Evolutionary conservation across 345 rosid species (phyloP).

Genomic region (Sisymbrium irio): DNA sequence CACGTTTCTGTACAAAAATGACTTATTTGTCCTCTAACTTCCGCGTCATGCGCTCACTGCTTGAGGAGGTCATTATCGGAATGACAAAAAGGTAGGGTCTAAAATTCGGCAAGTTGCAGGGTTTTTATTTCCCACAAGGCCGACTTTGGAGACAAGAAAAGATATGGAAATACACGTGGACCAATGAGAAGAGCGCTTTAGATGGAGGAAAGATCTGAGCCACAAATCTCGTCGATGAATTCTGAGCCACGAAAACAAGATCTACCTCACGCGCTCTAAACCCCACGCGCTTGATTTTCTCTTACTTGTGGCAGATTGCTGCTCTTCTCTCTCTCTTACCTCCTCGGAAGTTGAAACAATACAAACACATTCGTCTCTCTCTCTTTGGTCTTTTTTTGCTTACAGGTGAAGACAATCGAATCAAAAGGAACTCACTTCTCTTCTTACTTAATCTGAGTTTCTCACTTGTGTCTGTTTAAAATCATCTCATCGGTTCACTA

Average conservation of each 20-base stretch:
- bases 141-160: slow-evolving; percentile 20
- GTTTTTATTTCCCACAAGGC: neutral
- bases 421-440: neutral
- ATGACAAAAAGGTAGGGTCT: neutral
- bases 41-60: neutral
- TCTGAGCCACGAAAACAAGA: slow-evolving; percentile 39
- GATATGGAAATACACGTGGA: slow-evolving; percentile 21
- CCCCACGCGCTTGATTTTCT: slow-evolving; percentile 26
- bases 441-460: slow-evolving; percentile 19
- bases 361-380: slow-evolving; percentile 20
- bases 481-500: neutral
- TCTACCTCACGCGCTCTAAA: slow-evolving; percentile 22
- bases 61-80: slow-evolving; percentile 13
- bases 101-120: slow-evolving; percentile 27
- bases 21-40: neutral
- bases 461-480: slow-evolving; percentile 1
- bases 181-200: slow-evolving; percentile 21
- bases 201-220: slow-evolving; percentile 35
- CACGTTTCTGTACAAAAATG: slow-evolving; percentile 13
- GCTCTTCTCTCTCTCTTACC: slow-evolving; percentile 23
- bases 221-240: slow-evolving; percentile 35
- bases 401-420: slow-evolving; percentile 13
- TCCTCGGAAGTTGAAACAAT: slow-evolving; percentile 30
- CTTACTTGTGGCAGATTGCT: slow-evolving; percentile 15
- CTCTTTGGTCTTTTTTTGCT: slow-evolving; percentile 19